phyloP scores from a whole-genome alignment of 192 early-diverging fungal genomes.

The Dissophora globulifera region DNA sequence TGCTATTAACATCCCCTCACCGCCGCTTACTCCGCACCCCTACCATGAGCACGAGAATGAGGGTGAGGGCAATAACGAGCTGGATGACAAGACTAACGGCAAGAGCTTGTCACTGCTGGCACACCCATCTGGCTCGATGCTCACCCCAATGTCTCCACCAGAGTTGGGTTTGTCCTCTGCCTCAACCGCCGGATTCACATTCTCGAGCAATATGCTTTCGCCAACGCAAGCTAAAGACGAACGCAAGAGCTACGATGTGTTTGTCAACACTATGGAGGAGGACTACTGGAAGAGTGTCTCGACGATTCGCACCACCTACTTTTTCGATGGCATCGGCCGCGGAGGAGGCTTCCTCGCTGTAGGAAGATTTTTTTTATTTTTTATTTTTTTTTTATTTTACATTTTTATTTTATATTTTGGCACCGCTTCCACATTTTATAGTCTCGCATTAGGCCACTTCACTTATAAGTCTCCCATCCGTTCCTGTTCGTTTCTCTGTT shows the following conservation, averaged over 20 bases:
- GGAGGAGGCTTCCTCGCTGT: slow-evolving; percentile 50
- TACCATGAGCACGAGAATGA: neutral
- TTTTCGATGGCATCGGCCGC: slow-evolving; percentile 53
- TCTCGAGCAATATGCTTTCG: slow-evolving; percentile 24
- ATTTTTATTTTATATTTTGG: neutral
- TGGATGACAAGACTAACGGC: neutral
- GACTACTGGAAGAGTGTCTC: slow-evolving; percentile 53
- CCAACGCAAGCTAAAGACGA: slow-evolving; percentile 15
- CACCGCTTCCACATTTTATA: too few relatives aligned
- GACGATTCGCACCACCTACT: slow-evolving; percentile 46
- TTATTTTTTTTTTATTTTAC: too few relatives aligned
- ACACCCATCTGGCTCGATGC: slow-evolving; percentile 28
- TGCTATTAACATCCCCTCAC: slow-evolving; percentile 35
- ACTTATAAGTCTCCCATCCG: too few relatives aligned
- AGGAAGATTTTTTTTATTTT: slow-evolving; percentile 2
- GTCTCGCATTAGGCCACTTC: too few relatives aligned
- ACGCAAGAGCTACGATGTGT: slow-evolving; percentile 39
- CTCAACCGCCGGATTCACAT: slow-evolving; percentile 28
- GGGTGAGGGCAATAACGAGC: neutral
- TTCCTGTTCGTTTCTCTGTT: too few relatives aligned
- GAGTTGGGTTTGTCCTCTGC: neutral
- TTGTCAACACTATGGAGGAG: slow-evolving; percentile 36
- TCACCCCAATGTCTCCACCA: slow-evolving; percentile 31
- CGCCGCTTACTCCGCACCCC: slow-evolving; percentile 18
- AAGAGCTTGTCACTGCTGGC: neutral